Percentiles rank a stretch among this genome's conserved stretches.
phyloP scores from a whole-genome alignment of 1,284 basidiomycete species.

The Ceratobasidium theobromae region DNA sequence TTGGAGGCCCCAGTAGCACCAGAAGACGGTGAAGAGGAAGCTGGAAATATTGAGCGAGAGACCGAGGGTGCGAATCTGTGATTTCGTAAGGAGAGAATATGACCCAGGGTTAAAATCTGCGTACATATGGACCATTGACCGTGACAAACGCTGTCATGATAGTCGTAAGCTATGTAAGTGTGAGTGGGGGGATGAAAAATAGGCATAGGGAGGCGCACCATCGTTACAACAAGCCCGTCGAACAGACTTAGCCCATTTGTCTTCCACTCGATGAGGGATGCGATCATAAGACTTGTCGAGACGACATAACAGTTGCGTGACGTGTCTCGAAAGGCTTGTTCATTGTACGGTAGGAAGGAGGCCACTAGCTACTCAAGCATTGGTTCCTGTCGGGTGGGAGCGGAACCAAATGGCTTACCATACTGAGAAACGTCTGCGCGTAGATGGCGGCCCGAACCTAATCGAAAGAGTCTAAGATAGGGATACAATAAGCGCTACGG shows the following conservation, averaged over 20 bases:
- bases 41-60: conserved; percentile 8
- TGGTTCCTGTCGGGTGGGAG: neutral
- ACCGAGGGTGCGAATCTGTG: conserved; percentile 10
- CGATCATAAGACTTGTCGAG: conserved; percentile 14
- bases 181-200: neutral
- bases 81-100: neutral
- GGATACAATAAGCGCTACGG: neutral
- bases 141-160: conserved; percentile 18
- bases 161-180: conserved; percentile 4
- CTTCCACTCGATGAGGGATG: conserved; percentile 3
- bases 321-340: conserved; percentile 22
- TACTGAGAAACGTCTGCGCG: conserved; percentile 17
- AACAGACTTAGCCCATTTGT: conserved; percentile 12
- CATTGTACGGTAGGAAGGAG: conserved; percentile 10
- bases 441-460: conserved; percentile 18
- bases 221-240: conserved; percentile 14
- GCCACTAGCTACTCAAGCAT: neutral
- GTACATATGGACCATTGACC: conserved; percentile 9
- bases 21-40: conserved; percentile 8
- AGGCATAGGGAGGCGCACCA: neutral
- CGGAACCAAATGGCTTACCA: neutral
- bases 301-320: conserved; percentile 19
- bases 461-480: neutral
- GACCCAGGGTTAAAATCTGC: neutral
- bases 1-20: conserved; percentile 27